A percentile compares a stretch with the other conserved stretches of the same genome.
phyloP scores from a whole-genome alignment of 78 protist species.

The Goniomonas avonlea region DNA sequence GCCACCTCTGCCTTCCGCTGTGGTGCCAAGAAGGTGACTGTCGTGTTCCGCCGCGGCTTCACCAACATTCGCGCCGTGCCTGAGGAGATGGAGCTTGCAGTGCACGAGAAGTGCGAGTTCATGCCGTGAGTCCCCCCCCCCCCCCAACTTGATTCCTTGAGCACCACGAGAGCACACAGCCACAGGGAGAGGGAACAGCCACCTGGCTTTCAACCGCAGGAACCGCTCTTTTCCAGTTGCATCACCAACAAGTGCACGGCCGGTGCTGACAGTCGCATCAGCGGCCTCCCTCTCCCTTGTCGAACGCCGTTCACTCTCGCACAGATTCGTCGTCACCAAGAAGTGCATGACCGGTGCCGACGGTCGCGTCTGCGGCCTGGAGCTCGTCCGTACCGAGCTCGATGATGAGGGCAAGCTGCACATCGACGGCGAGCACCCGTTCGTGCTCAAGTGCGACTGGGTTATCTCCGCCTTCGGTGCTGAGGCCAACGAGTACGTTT shows the following conservation, averaged over 20 bases:
- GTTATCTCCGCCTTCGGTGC: slow-evolving; percentile 88
- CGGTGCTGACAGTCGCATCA: too few relatives aligned
- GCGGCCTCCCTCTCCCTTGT: too few relatives aligned
- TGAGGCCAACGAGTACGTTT: too few relatives aligned
- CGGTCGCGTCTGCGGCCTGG: slow-evolving; percentile 58
- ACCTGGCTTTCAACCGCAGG: too few relatives aligned
- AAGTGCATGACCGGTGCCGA: too few relatives aligned
- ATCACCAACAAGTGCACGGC: too few relatives aligned
- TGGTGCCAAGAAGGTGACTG: slow-evolving; percentile 77
- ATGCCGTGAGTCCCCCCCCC: slow-evolving; percentile 65
- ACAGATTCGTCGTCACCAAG: too few relatives aligned
- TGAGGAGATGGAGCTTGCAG: slow-evolving; percentile 78
- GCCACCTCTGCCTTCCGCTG: slow-evolving; percentile 88
- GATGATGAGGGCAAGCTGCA: slow-evolving; percentile 71
- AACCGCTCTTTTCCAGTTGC: too few relatives aligned
- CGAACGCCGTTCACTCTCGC: too few relatives aligned
- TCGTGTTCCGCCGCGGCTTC: slow-evolving; percentile 74
- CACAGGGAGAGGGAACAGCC: too few relatives aligned
- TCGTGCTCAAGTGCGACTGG: slow-evolving; percentile 69
- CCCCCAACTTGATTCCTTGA: too few relatives aligned
- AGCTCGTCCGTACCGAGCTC: slow-evolving; percentile 65
- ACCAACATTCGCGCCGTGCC: slow-evolving; percentile 79
- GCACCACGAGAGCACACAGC: too few relatives aligned
- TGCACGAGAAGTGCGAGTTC: slow-evolving; percentile 66
- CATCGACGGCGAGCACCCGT: slow-evolving; percentile 69